A percentile compares a stretch with the other conserved stretches of the same genome.
Conservation (phyloP, 129 eudicot genomes). For the Logfia minima region DNA sequence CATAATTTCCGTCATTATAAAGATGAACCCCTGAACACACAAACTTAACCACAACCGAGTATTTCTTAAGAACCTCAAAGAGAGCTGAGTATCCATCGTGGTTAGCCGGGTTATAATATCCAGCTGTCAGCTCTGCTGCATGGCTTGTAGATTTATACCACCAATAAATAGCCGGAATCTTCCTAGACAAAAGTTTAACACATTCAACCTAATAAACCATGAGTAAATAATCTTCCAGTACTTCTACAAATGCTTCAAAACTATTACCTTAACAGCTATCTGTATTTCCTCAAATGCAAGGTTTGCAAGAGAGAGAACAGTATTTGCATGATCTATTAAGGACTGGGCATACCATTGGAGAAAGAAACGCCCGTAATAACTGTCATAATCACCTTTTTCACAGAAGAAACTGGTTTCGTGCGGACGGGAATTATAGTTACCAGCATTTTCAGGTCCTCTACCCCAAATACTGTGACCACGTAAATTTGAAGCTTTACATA, state of each 20-base stretch:
- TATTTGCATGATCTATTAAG: constrained; percentile 42
- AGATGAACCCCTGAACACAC: constrained; percentile 36
- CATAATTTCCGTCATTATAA: constrained; percentile 30
- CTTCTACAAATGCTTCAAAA: background rate
- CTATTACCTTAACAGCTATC: constrained; percentile 47
- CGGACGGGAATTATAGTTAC: constrained; percentile 46
- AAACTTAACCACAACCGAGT: constrained; percentile 46
- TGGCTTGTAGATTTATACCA: constrained; percentile 67
- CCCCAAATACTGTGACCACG: constrained; percentile 52
- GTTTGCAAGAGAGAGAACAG: constrained; percentile 46
- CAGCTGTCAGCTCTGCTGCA: constrained; percentile 72
- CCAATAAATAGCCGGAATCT: constrained; percentile 69
- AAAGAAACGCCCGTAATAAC: constrained; percentile 50
- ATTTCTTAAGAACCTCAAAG: constrained; percentile 45
- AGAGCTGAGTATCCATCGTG: constrained; percentile 56
- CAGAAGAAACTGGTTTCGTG: constrained; percentile 47
- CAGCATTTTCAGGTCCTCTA: constrained; percentile 48
- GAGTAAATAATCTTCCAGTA: background rate
- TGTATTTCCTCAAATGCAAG: constrained; percentile 49
- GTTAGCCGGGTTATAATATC: constrained; percentile 57
- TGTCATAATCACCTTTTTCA: constrained; percentile 53
- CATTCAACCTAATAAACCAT: background rate
- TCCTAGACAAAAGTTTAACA: constrained; percentile 20
- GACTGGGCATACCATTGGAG: constrained; percentile 49
- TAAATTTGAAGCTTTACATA: constrained; percentile 38